Base-by-base conservation (phyloP, 1,284 basidiomycete genomes). In the Leccinum solheimii region DNA sequence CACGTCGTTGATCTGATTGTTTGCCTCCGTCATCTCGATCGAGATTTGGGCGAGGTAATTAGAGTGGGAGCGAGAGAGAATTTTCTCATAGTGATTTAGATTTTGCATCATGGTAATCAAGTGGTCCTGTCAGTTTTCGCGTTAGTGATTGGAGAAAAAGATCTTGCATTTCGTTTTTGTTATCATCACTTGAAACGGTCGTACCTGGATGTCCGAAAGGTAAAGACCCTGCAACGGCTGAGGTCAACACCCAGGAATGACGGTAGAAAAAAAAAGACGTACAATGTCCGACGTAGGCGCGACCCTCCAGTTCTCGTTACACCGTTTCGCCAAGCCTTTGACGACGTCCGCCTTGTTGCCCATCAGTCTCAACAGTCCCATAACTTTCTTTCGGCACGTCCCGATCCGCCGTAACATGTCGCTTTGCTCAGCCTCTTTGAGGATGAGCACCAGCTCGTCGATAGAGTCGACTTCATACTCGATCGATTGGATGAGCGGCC, bases 81-180 rank as follows among this genome's bases (percentile, higher is more conserved):
- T 99, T 83, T 98, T 99, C 76, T 98, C 96, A 80, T 98, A 98
- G 77, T 98, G 96, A 76, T 97, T 98, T 82, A 98, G 76, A 75
- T 98, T 99, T 77, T 98, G 97, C 3, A 97, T 99, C 95, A 99
- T 99, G 32, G 97, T 99, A 77, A 99, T 98, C 76, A 99, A 79
- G 79, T 99, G 97, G 77, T 99, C 97, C 81, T 94, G 73, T 40
- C 10, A 14, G 10, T 19, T 4, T 34, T 57, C 48, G 14, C 1
- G 48, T 69, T 8, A 64, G 43, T 5, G 21, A 23, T 23, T 23
- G 21, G 23, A 16, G 0, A 45, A 45, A 11, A 36, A 27, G 13
- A 3, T 0, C n/a, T 1, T 36, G 16, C 0, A 14, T 13, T 11
- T 36, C 16, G 5, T 21, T 5, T 19, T 8, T 3, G 9, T 13